Percentiles rank a stretch among this genome's conserved stretches.
These are phyloP conservation scores for Tylopilus intermedius DNA, from an alignment of 768 basidiomycete species.

Conservation along the genomic window DNA sequence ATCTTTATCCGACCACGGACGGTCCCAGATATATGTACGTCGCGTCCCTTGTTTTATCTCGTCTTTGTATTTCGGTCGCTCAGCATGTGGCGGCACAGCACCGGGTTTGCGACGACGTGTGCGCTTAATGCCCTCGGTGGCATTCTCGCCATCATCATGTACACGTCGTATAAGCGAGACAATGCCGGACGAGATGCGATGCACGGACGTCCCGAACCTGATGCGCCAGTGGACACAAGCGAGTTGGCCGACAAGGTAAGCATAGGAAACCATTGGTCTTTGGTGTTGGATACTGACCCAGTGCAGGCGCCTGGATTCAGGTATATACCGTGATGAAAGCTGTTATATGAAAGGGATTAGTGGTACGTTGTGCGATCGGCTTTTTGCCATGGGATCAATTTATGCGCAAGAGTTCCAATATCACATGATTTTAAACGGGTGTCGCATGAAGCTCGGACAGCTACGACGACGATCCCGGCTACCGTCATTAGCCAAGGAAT, in stretches of 20 bases:
- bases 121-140: conserved; percentile 16
- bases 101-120: conserved; percentile 55
- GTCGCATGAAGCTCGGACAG: too few relatives aligned
- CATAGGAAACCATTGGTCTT: neutral
- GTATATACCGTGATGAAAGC: conserved; percentile 15
- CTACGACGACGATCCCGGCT: too few relatives aligned
- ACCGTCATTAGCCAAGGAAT: too few relatives aligned
- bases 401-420: too few relatives aligned
- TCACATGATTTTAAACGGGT: too few relatives aligned
- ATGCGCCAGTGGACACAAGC: conserved; percentile 53
- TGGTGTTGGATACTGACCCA: neutral
- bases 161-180: conserved; percentile 58
- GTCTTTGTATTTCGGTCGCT: neutral
- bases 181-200: conserved; percentile 49
- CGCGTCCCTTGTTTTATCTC: neutral
- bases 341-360: too few relatives aligned
- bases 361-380: too few relatives aligned
- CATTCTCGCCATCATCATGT: conserved; percentile 39
- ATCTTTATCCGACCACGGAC: conserved; percentile 61
- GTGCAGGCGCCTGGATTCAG: conserved; percentile 17
- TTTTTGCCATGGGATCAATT: too few relatives aligned
- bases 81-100: conserved; percentile 17
- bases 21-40: conserved; percentile 63
- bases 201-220: conserved; percentile 45
- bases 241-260: conserved; percentile 64